Conservation (phyloP, 768 basidiomycete species). For the Phlegmacium glaucopus region DNA sequence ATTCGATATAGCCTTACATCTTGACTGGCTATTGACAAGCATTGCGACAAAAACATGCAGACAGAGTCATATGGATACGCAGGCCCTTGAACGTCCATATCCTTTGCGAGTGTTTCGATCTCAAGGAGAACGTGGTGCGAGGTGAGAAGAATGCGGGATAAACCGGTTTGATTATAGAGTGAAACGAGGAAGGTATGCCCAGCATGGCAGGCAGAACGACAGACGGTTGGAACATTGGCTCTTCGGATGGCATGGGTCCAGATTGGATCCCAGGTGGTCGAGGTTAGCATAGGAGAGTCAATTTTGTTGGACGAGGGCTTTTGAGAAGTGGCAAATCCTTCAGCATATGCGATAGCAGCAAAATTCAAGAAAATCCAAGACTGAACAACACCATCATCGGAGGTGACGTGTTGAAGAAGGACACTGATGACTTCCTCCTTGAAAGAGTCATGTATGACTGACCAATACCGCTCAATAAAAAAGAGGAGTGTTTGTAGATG, state of each 20-base stretch:
- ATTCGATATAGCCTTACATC: conserved; percentile 83
- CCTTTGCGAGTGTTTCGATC: conserved; percentile 75
- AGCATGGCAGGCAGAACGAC: conserved; percentile 76
- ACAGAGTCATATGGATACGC: conserved; percentile 85
- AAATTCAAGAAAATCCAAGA: conserved; percentile 85
- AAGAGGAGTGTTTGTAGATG: conserved; percentile 82
- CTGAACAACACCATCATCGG: conserved; percentile 64
- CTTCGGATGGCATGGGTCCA: conserved; percentile 85
- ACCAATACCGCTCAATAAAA: conserved; percentile 79
- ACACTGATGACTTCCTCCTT: conserved; percentile 53
- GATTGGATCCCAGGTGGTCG: conserved; percentile 68
- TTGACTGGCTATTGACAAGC: conserved; percentile 67
- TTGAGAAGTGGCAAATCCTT: conserved; percentile 23
- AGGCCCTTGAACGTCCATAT: conserved; percentile 90
- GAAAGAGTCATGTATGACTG: conserved; percentile 50
- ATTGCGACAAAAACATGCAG: conserved; percentile 73
- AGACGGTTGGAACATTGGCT: conserved; percentile 60
- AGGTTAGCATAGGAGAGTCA: conserved; percentile 13
- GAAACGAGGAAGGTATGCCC: conserved; percentile 52
- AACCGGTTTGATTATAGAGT: conserved; percentile 22
- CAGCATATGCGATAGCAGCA: conserved; percentile 63
- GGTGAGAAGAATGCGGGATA: conserved; percentile 36
- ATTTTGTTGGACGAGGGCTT: not conserved
- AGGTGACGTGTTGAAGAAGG: conserved; percentile 58
- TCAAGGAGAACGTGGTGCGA: conserved; percentile 61